A percentile compares a stretch with the other conserved stretches of the same genome.
Evolutionary conservation across 306 rosid species (phyloP).

Genomic region (Nissolia schottii): DNA sequence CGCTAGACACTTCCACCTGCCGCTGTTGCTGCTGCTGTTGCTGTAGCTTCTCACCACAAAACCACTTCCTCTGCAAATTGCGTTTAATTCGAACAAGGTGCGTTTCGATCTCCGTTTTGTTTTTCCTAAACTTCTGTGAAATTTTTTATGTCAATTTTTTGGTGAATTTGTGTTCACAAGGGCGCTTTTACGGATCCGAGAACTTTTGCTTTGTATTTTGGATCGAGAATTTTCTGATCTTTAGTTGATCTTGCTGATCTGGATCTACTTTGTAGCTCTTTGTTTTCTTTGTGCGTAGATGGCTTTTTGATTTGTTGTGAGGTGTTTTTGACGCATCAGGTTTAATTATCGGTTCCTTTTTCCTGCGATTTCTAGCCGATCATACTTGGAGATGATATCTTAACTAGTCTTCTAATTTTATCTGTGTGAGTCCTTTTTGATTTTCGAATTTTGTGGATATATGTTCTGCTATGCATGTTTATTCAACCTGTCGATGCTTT

Average conservation of each 20-base stretch:
- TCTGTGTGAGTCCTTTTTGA: background rate
- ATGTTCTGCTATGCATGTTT: background rate
- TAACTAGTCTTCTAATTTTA: background rate
- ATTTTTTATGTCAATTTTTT: background rate
- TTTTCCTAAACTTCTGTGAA: background rate
- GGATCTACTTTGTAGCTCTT: constrained; percentile 25
- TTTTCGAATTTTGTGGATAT: background rate
- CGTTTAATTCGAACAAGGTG: constrained; percentile 24
- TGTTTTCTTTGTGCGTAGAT: background rate
- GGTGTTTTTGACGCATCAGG: constrained; percentile 3
- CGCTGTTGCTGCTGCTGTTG: background rate
- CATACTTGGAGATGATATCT: background rate
- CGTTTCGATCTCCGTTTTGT: background rate
- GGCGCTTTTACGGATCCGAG: constrained; percentile 2
- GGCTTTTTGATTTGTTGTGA: background rate
- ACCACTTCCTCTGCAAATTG: background rate
- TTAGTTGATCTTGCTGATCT: constrained; percentile 20
- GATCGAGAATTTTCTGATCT: constrained; percentile 18
- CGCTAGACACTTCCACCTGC: background rate
- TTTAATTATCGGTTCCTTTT: background rate
- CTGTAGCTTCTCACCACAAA: background rate
- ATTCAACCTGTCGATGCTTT: background rate
- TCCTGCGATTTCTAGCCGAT: background rate
- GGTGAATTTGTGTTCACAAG: background rate
- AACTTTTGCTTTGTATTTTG: background rate